Percentiles rank a stretch among this genome's conserved stretches.
These are phyloP conservation scores for Pichia nakasei DNA, from an alignment of 805 yeast genomes.

Conservation along the genomic window DNA sequence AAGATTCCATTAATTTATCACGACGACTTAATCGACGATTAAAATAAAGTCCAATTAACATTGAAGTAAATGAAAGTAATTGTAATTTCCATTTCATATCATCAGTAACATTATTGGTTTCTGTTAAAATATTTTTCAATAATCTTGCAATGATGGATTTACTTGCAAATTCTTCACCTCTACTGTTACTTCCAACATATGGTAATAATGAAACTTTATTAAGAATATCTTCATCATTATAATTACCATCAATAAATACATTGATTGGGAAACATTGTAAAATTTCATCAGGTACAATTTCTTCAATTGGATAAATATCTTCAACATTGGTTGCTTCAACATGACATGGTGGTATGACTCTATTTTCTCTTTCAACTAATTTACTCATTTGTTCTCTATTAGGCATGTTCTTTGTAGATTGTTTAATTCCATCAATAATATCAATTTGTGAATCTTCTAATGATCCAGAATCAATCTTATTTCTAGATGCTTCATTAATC, in stretches of 20 bases:
- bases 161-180: slow-evolving; percentile 24
- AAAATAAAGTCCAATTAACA: slow-evolving; percentile 70
- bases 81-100: slow-evolving; percentile 45
- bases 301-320: slow-evolving; percentile 68
- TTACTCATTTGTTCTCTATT: slow-evolving; percentile 53
- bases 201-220: slow-evolving; percentile 5
- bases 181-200: slow-evolving; percentile 3
- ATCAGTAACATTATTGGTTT: neutral
- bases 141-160: slow-evolving; percentile 16
- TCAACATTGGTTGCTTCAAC: slow-evolving; percentile 75
- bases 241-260: slow-evolving; percentile 39
- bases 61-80: slow-evolving; percentile 69
- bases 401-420: slow-evolving; percentile 66
- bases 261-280: slow-evolving; percentile 56
- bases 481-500: slow-evolving; percentile 68
- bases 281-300: slow-evolving; percentile 62
- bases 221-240: slow-evolving; percentile 41
- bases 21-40: slow-evolving; percentile 60
- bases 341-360: slow-evolving; percentile 78
- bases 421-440: slow-evolving; percentile 71
- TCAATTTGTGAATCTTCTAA: slow-evolving; percentile 62
- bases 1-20: slow-evolving; percentile 46
- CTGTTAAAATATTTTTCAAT: neutral
- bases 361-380: slow-evolving; percentile 47
- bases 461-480: slow-evolving; percentile 77